Conservation (phyloP, 192 early-diverging fungal species). For the Mortierella hygrophila region DNA sequence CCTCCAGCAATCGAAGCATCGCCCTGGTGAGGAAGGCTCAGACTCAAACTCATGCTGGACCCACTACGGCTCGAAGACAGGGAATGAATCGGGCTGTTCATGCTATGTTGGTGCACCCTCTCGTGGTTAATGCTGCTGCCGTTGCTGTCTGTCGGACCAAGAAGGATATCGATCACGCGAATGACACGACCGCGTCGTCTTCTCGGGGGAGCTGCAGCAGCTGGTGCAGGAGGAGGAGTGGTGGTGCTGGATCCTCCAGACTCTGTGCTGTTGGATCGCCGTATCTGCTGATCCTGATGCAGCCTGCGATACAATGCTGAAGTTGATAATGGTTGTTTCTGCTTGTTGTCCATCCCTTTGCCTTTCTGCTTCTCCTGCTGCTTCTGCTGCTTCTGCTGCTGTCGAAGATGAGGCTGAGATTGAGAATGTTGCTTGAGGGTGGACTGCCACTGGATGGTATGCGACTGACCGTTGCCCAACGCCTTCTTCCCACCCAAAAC, state of each 20-base stretch:
- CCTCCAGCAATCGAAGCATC: not conserved
- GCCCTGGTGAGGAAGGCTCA: not conserved
- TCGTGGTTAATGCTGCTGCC: not conserved
- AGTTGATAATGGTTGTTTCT: not conserved
- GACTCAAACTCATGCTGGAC: not conserved
- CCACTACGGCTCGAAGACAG: not conserved
- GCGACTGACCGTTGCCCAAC: not conserved
- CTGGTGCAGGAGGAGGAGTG: not conserved
- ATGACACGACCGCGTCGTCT: conserved; percentile 15
- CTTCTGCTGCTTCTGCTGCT: conserved; percentile 4
- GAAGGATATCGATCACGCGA: conserved; percentile 18
- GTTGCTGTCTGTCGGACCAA: conserved; percentile 18
- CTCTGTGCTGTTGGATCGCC: not conserved
- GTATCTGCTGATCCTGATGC: not conserved
- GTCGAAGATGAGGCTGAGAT: not conserved
- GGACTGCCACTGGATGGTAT: not conserved
- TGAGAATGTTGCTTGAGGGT: not conserved
- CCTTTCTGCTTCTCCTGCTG: not conserved
- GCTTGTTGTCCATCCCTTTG: not conserved
- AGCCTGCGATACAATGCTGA: not conserved
- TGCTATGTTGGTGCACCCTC: not conserved
- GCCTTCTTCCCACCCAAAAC: conserved; percentile 22
- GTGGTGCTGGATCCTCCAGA: not conserved
- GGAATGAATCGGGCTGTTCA: not conserved
- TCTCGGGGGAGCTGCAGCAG: not conserved